Evolutionary conservation across 352 stramenopile genomes (phyloP).

Genomic region (Phytophthora constricta): DNA sequence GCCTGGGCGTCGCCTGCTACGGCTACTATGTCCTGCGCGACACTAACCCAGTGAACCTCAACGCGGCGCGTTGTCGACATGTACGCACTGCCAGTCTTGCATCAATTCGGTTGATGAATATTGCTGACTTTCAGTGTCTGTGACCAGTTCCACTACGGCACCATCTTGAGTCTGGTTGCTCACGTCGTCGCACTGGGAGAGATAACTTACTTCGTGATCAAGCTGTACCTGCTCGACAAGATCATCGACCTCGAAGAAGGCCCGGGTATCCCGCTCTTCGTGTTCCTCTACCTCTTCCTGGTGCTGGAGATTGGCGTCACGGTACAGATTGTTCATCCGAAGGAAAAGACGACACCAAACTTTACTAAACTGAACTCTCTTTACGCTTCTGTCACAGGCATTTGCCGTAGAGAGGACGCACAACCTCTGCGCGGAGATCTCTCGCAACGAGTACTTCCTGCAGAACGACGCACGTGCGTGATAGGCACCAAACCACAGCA

Average conservation of each 20-base stretch:
- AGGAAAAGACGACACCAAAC: neutral
- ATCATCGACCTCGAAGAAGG: slow-evolving; percentile 43
- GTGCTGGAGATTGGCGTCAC: slow-evolving; percentile 61
- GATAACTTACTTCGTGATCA: slow-evolving; percentile 62
- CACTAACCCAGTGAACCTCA: slow-evolving; percentile 52
- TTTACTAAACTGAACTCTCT: slow-evolving; percentile 1
- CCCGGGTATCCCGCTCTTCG: slow-evolving; percentile 58
- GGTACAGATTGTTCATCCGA: slow-evolving; percentile 32
- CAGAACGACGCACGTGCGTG: slow-evolving; percentile 43
- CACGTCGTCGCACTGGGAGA: slow-evolving; percentile 68
- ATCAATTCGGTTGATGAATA: slow-evolving; percentile 21
- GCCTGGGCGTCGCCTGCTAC: slow-evolving; percentile 47
- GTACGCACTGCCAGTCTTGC: slow-evolving; percentile 7
- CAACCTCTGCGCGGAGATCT: slow-evolving; percentile 74
- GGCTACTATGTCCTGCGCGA: slow-evolving; percentile 67
- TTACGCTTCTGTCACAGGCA: no score
- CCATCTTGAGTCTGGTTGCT: slow-evolving; percentile 56
- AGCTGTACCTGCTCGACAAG: slow-evolving; percentile 63
- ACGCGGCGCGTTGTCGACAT: slow-evolving; percentile 39
- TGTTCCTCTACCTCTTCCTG: slow-evolving; percentile 70
- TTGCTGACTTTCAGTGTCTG: slow-evolving; percentile 1
- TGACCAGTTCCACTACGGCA: slow-evolving; percentile 64
- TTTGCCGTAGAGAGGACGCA: slow-evolving; percentile 60
- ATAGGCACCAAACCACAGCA: slow-evolving; percentile 1
- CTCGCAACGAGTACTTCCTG: slow-evolving; percentile 72